phyloP scores from a whole-genome alignment of 2,329 filamentous ascomycete genomes.

The Eutypella sp. region DNA sequence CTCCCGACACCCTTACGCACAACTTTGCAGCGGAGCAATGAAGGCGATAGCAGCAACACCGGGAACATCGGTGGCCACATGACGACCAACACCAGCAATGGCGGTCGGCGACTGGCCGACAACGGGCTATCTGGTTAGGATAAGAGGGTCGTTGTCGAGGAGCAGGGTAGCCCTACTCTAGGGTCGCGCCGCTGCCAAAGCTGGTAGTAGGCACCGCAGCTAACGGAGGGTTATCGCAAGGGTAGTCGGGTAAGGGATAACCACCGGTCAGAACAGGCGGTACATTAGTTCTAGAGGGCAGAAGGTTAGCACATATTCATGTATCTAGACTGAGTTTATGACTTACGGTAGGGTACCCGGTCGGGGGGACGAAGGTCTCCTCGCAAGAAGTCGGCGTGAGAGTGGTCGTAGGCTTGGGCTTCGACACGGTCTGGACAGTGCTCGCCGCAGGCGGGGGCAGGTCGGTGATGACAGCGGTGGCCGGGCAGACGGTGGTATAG shows the following conservation, averaged over 20 bases:
- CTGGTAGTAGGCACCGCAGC: too few relatives aligned
- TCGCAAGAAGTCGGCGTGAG: slow-evolving; percentile 21
- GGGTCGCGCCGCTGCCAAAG: too few relatives aligned
- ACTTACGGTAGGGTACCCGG: slow-evolving; percentile 5
- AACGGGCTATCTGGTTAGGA: too few relatives aligned
- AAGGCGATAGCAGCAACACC: not conserved
- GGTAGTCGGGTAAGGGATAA: too few relatives aligned
- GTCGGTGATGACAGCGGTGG: slow-evolving; percentile 16
- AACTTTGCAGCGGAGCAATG: not conserved
- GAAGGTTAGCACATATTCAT: too few relatives aligned
- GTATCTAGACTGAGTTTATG: too few relatives aligned
- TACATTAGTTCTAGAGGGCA: not conserved
- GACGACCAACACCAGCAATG: not conserved
- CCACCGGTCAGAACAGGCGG: not conserved
- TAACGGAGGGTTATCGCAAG: too few relatives aligned
- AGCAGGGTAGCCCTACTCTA: too few relatives aligned
- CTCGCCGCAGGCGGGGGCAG: slow-evolving; percentile 12
- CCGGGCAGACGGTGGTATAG: slow-evolving; percentile 28
- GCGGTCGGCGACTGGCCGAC: not conserved
- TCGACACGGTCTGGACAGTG: slow-evolving; percentile 14
- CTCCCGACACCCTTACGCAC: not conserved
- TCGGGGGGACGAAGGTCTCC: slow-evolving; percentile 22
- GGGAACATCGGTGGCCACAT: not conserved
- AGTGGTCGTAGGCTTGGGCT: slow-evolving; percentile 17
- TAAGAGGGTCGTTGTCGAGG: too few relatives aligned